These are phyloP conservation scores for Platismatia glauca DNA, from an alignment of 495 filamentous ascomycete species.

Conservation along the genomic window DNA sequence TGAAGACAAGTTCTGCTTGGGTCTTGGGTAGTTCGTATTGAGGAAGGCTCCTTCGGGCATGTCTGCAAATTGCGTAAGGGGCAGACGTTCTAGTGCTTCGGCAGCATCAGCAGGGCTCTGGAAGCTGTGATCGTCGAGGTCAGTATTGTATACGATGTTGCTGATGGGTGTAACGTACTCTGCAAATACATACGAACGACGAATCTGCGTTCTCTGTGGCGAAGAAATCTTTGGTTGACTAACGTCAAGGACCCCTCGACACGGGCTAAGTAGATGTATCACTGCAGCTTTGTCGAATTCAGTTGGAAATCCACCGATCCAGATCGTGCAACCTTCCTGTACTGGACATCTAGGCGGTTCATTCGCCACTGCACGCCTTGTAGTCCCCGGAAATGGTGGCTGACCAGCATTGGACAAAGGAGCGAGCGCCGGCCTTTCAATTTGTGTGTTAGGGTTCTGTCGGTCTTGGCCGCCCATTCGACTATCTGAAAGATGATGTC, in stretches of 20 bases:
- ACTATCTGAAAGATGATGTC: not conserved
- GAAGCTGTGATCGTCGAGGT: slow-evolving; percentile 2
- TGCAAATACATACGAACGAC: slow-evolving; percentile 2
- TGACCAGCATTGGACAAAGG: slow-evolving; percentile 4
- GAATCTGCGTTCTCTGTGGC: not conserved
- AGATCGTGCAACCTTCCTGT: slow-evolving; percentile 6
- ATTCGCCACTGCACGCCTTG: not conserved
- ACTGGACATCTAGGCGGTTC: not conserved
- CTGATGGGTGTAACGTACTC: slow-evolving; percentile 2
- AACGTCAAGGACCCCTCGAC: not conserved
- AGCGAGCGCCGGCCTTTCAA: slow-evolving; percentile 1
- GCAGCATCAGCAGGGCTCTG: not conserved
- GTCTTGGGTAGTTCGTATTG: not conserved
- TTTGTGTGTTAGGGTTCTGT: not conserved
- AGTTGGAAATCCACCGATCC: slow-evolving; percentile 5
- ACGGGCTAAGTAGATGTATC: slow-evolving; percentile 3
- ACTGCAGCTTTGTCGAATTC: slow-evolving; percentile 2
- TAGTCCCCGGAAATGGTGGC: not conserved
- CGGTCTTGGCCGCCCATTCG: not conserved
- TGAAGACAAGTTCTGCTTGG: not conserved
- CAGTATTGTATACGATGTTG: not conserved
- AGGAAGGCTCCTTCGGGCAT: not conserved
- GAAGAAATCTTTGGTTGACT: not conserved
- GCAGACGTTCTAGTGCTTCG: slow-evolving; percentile 10
- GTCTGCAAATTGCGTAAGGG: slow-evolving; percentile 3